phyloP scores from a whole-genome alignment of 106 monocot genomes.

The Dendrobium chrysotoxum region DNA sequence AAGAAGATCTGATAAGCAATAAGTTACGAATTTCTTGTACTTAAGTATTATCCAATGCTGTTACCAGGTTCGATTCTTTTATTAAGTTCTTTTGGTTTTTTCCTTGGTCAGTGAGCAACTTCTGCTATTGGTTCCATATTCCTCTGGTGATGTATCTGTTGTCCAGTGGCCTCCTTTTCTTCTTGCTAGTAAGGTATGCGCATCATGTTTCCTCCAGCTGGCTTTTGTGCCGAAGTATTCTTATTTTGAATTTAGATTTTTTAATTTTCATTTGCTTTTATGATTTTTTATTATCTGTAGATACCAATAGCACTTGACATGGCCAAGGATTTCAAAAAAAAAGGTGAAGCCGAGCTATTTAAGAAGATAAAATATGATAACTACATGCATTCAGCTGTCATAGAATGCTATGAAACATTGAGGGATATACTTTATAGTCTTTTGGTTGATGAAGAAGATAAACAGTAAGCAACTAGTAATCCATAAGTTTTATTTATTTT shows the following conservation, averaged over 20 bases:
- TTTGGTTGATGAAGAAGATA: slow-evolving; percentile 49
- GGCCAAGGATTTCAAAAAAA: slow-evolving; percentile 87
- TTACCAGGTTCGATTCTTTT: background rate
- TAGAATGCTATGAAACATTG: slow-evolving; percentile 87
- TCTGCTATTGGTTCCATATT: slow-evolving; percentile 84
- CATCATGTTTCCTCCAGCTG: background rate
- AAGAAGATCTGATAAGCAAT: slow-evolving; percentile 84
- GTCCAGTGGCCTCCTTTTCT: slow-evolving; percentile 99
- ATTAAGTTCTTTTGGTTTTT: slow-evolving; percentile 5
- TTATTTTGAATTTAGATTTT: background rate
- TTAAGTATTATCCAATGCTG: background rate
- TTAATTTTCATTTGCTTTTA: background rate
- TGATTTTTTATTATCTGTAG: slow-evolving; percentile 20
- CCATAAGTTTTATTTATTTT: background rate
- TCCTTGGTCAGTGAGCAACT: slow-evolving; percentile 58
- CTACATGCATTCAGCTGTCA: slow-evolving; percentile 71
- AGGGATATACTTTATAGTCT: slow-evolving; percentile 57
- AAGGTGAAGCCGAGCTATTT: slow-evolving; percentile 61
- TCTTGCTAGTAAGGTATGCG: slow-evolving; percentile 89
- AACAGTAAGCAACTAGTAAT: slow-evolving; percentile 36
- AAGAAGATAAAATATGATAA: slow-evolving; percentile 76
- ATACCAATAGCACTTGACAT: slow-evolving; percentile 96
- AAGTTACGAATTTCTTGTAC: slow-evolving; percentile 22
- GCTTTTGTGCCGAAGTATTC: background rate
- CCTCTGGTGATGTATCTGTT: slow-evolving; percentile 56